Evolutionary conservation across 345 rosid species (phyloP), one percentile per base, ranked within the genome.

Genomic region (Rhizophora mangle): DNA sequence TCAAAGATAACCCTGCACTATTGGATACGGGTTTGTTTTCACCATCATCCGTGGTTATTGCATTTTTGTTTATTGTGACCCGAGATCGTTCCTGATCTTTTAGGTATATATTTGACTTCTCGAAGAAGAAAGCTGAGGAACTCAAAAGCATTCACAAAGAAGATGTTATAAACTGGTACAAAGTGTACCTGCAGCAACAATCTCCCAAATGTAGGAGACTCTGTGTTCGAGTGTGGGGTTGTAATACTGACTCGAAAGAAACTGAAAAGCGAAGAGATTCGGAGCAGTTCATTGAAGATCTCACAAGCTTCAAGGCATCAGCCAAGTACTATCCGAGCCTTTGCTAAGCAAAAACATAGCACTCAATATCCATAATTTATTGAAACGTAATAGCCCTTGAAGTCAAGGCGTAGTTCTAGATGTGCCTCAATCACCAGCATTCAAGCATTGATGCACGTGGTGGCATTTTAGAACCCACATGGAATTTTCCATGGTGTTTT

Each of bases 201-300:
- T 95, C 99, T 8, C 86, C 89, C 0, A 83, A 87, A 65, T 84
- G 92, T 22, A 82, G 99, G 78, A 87, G 96, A 79, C 86, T 95
- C 69, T 86, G 83, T 7, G 79, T 95, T 65, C 85, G 91, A 60
- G 87, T 95, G 13, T 95, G 99, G 99, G 98, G 99, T 72, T 92
- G 98, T 88, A 84, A 95, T 72, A 68, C 86, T 0, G 73, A 80
- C 75, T 20, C 75, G 67, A 82, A 86, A 57, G 96, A 85, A 58
- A 69, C 70, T 21, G 77, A 81, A 68, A 73, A 43, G n/a, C 74
- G 70, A 22, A 21, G 58, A 53, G 79, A 78, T 65, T 57, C 82
- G 6, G 81, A 62, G 63, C 81, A 81, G 70, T 64, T 70, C 66
- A 87, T 95, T 22, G 27, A 78, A 46, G 92, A 95, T 67, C 64